A percentile compares a stretch with the other conserved stretches of the same genome.
phyloP scores from a whole-genome alignment of 495 filamentous ascomycete species.

The Aspergillus diversus region DNA sequence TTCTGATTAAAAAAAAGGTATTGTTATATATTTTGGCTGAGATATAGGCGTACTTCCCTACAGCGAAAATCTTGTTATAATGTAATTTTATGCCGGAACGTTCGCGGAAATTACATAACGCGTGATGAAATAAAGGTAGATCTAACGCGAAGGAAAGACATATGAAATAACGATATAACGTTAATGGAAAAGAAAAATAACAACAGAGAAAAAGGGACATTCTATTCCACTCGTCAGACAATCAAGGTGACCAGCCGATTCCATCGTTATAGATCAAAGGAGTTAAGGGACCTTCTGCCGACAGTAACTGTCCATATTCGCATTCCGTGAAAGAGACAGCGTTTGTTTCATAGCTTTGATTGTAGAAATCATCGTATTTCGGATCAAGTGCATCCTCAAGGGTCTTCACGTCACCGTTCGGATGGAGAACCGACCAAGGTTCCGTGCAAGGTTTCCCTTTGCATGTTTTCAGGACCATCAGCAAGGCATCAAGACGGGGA shows the following conservation, averaged over 20 bases:
- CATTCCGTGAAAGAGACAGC: background rate
- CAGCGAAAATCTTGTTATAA: no score
- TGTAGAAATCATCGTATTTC: slow-evolving; percentile 58
- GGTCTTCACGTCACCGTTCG: slow-evolving; percentile 41
- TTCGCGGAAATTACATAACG: no score
- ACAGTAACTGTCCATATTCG: background rate
- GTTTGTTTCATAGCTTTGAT: background rate
- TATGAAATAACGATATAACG: background rate
- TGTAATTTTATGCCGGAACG: no score
- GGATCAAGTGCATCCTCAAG: slow-evolving; percentile 40
- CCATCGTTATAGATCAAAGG: background rate
- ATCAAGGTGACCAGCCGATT: background rate
- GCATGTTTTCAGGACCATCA: slow-evolving; percentile 63
- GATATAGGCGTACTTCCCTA: no score
- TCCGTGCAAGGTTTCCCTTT: slow-evolving; percentile 49
- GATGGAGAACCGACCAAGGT: slow-evolving; percentile 59
- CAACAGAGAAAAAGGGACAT: no score
- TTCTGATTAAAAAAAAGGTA: no score
- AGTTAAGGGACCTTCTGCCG: background rate
- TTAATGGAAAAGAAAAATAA: no score
- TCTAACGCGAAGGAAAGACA: background rate
- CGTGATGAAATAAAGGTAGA: no score
- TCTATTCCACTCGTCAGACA: background rate
- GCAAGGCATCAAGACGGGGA: slow-evolving; percentile 54
- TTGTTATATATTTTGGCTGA: no score